Evolutionary conservation across 179 eudicot genomes (phyloP).

Genomic region (Monotropa hypopitys): DNA sequence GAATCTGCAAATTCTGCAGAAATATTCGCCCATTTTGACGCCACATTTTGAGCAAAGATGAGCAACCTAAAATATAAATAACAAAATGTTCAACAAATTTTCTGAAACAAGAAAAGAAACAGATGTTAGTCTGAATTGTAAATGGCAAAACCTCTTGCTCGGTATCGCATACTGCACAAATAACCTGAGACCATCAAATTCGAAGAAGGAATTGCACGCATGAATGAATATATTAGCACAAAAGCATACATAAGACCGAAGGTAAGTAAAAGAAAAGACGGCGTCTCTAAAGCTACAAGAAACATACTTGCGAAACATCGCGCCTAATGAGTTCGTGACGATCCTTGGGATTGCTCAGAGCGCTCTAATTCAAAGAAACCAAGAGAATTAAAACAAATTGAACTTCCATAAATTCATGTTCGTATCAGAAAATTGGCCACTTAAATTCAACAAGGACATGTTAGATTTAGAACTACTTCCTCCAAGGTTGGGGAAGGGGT

Average conservation of each 20-base stretch:
- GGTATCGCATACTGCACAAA: constrained; percentile 61
- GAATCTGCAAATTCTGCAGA: constrained; percentile 64
- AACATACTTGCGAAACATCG: constrained; percentile 46
- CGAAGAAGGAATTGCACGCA: not conserved
- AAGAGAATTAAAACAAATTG: not conserved
- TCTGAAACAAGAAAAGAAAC: not conserved
- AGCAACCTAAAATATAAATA: constrained; percentile 33
- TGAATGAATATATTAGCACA: not conserved
- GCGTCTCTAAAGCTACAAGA: not conserved
- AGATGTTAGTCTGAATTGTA: not conserved
- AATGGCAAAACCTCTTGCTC: constrained; percentile 52
- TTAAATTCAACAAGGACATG: not conserved
- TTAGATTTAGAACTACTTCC: not conserved
- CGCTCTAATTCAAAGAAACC: constrained; percentile 26
- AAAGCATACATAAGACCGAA: not conserved
- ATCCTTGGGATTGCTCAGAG: constrained; percentile 50
- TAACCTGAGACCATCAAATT: constrained; percentile 33
- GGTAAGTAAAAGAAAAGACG: not conserved
- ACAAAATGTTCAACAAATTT: constrained; percentile 7
- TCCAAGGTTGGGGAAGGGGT: not conserved
- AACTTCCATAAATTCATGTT: not conserved
- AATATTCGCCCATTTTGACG: constrained; percentile 74
- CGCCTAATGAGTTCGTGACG: constrained; percentile 63
- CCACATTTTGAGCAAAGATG: constrained; percentile 55
- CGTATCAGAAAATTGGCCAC: not conserved